These are phyloP conservation scores for Stachybotrys echinatus DNA, from an alignment of 2,329 filamentous ascomycete genomes.

Conservation along the genomic window DNA sequence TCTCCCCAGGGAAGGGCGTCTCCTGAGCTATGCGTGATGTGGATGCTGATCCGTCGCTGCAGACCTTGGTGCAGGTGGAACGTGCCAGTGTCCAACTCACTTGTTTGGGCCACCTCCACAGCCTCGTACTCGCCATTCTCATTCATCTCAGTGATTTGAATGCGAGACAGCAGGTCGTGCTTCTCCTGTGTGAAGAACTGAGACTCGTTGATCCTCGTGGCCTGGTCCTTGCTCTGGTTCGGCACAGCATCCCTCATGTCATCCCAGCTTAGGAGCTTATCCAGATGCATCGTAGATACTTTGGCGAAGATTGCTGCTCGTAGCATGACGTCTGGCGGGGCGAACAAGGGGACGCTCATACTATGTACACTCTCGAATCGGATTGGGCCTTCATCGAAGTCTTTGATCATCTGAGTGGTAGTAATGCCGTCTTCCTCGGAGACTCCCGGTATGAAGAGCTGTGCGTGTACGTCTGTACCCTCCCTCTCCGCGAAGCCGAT, in stretches of 20 bases:
- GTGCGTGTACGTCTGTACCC: constrained; percentile 90
- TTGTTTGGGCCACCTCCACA: constrained; percentile 85
- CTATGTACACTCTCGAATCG: constrained; percentile 97
- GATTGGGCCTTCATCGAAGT: constrained; percentile 88
- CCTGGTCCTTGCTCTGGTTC: constrained; percentile 48
- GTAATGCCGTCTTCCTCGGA: constrained; percentile 89
- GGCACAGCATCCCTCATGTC: constrained; percentile 83
- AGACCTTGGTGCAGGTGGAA: constrained; percentile 95
- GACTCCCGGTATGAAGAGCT: constrained; percentile 90
- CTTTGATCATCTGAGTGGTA: constrained; percentile 88
- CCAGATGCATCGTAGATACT: constrained; percentile 88
- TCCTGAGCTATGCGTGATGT: constrained; percentile 85
- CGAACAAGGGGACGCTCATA: constrained; percentile 82
- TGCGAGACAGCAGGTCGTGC: constrained; percentile 82
- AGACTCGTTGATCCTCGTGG: constrained; percentile 75
- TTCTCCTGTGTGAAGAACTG: constrained; percentile 93
- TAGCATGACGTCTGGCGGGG: constrained; percentile 65
- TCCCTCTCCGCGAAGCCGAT: constrained; percentile 92
- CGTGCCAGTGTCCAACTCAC: constrained; percentile 77
- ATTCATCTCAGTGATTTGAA: constrained; percentile 87
- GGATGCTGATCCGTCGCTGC: constrained; percentile 81
- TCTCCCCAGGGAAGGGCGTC: constrained; percentile 86
- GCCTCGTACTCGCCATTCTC: constrained; percentile 88
- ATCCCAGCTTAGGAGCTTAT: constrained; percentile 97
- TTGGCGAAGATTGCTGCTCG: constrained; percentile 88